Evolutionary conservation across 1,284 basidiomycete species (phyloP).

Genomic region (Volvariella surrecta): DNA sequence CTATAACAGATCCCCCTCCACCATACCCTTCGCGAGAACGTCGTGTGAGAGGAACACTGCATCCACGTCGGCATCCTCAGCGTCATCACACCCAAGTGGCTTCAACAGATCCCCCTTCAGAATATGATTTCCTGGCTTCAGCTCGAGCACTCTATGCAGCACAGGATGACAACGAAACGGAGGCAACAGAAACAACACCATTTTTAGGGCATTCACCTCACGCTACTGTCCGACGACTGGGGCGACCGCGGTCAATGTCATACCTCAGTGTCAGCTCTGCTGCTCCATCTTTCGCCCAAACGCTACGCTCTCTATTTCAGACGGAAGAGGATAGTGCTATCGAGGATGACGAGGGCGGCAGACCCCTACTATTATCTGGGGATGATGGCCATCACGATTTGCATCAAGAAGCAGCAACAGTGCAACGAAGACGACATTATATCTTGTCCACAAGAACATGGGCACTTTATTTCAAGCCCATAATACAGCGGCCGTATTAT

Average conservation of each 20-base stretch:
- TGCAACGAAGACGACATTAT: not conserved
- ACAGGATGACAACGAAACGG: conserved; percentile 7
- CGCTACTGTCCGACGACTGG: conserved; percentile 13
- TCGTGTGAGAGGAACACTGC: conserved; percentile 23
- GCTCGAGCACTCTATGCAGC: conserved; percentile 1
- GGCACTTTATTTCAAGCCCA: conserved; percentile 55
- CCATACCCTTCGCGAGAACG: conserved; percentile 54
- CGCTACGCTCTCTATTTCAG: conserved; percentile 53
- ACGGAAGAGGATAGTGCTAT: conserved; percentile 20
- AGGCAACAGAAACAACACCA: conserved; percentile 21
- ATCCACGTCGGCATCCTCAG: not conserved
- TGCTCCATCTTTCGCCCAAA: conserved; percentile 58
- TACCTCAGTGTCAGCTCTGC: conserved; percentile 42
- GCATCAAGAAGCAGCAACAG: not conserved
- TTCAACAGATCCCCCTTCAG: conserved; percentile 16
- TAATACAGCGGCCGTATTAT: conserved; percentile 47
- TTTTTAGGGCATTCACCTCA: conserved; percentile 15
- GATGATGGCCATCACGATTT: not conserved
- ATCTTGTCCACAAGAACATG: conserved; percentile 18
- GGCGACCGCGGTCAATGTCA: conserved; percentile 43
- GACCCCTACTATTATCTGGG: not conserved
- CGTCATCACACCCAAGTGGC: conserved; percentile 18
- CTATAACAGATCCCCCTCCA: conserved; percentile 46
- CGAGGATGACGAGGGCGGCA: conserved; percentile 15
- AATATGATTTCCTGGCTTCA: conserved; percentile 2